Conservation (phyloP, 2,329 filamentous ascomycete genomes). For the Xylariomycetidae sp. region DNA sequence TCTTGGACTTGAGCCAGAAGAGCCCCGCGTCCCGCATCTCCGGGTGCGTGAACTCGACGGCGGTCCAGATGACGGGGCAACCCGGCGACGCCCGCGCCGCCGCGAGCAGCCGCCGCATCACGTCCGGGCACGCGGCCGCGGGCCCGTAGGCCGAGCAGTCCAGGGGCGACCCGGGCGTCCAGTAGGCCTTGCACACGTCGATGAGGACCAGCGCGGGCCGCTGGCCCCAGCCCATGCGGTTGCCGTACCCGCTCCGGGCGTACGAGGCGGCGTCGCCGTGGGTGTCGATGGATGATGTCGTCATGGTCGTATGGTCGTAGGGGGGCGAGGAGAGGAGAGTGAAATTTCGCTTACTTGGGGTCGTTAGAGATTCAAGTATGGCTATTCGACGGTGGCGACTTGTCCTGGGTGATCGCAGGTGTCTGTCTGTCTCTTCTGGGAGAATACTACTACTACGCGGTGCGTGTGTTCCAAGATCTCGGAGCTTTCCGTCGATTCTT, state of each 20-base stretch:
- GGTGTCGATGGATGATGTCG: too few species aligned
- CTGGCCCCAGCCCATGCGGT: conserved; percentile 38
- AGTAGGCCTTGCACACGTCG: conserved; percentile 44
- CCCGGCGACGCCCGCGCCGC: conserved; percentile 33
- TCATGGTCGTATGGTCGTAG: too few species aligned
- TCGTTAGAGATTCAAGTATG: too few species aligned
- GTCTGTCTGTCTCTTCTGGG: too few species aligned
- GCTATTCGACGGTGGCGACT: too few species aligned
- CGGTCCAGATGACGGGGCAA: conserved; percentile 39
- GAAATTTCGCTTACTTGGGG: too few species aligned
- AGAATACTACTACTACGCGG: too few species aligned
- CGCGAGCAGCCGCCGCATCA: conserved; percentile 34
- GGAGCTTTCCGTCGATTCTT: too few species aligned
- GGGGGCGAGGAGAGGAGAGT: too few species aligned
- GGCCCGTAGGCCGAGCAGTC: conserved; percentile 32
- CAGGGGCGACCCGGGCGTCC: conserved; percentile 36
- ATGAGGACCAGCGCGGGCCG: conserved; percentile 39
- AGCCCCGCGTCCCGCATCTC: conserved; percentile 41
- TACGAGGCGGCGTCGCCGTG: conserved; percentile 21
- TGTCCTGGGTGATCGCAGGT: too few species aligned
- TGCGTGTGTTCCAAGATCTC: too few species aligned
- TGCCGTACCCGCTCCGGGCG: conserved; percentile 31
- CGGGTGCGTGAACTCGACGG: conserved; percentile 36
- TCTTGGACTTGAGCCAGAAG: conserved; percentile 37
- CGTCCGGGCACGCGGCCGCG: conserved; percentile 29